Base-by-base conservation (phyloP, 352 stramenopile species). In the Phytopythium litorale region DNA sequence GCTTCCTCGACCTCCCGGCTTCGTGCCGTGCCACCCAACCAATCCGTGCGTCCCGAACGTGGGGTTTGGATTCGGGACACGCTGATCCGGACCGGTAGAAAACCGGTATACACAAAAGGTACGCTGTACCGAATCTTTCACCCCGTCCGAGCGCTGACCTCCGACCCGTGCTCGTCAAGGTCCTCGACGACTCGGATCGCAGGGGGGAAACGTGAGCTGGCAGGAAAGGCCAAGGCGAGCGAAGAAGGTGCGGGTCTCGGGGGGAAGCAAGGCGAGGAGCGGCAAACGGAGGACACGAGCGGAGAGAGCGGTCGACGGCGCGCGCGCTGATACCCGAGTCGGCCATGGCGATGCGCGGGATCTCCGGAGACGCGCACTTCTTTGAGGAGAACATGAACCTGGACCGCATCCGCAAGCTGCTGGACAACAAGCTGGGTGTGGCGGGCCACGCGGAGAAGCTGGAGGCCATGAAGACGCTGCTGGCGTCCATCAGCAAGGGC, bases 401-500 rank as follows among this genome's bases (percentile, higher is more conserved):
- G 59, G 85, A 94, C 50, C 81, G 80, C 16, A 92, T 96, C 64
- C 82, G 87, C 56, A 92, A 91, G 66, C 78, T 96, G 35, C 74
- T 96, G 61, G 86, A 96, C 73, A 92, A 92, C 69, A 98, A 94
- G 58, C 91, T 96, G 35, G 81, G 89, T 42, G 83, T 91, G 5
- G 81, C 84, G 1, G 86, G 87, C 19, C 81, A 96, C 62, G 63
- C 64, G 16, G 77, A 98, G 73, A 97, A 98, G 65, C 75, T 98
- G 12, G 96, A 98, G 68, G 97, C 96, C 19, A 99, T 99, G 96
- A 99, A 99, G 78, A 97, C 94, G 80, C 76, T 99, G 23, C 76
- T 99, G 19, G 97, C 97, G 51, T 98, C 92, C 63, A 98, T 99
- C 65, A 97, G 81, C 70, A 99, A 99, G 72, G 95, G 96, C 30